phyloP scores from a whole-genome alignment of 1,284 basidiomycete genomes.

The Leccinum olivaceoglutinosum region DNA sequence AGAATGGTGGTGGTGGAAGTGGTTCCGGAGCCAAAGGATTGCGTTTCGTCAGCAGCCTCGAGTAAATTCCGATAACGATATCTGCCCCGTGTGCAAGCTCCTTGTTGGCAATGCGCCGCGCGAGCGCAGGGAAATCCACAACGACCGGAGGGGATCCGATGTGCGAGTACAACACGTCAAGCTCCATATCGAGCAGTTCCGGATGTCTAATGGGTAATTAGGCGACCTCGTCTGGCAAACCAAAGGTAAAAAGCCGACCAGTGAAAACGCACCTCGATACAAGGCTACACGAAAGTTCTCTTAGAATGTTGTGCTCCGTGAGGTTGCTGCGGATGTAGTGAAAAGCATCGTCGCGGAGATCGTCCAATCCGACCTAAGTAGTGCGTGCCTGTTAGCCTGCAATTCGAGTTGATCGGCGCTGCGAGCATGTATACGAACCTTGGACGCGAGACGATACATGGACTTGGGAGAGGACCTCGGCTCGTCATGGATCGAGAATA shows the following conservation, averaged over 20 bases:
- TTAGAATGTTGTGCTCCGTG: background rate
- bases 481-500: slow-evolving; percentile 24
- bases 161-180: background rate
- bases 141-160: background rate
- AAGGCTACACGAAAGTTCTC: background rate
- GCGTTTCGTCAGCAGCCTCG: background rate
- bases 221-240: background rate
- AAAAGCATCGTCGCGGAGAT: background rate
- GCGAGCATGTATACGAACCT: background rate
- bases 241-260: background rate
- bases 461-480: background rate
- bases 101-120: background rate
- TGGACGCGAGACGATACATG: background rate
- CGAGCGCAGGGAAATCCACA: background rate
- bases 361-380: background rate
- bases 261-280: background rate
- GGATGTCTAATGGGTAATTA: background rate
- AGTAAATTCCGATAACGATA: background rate
- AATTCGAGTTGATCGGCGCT: background rate
- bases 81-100: background rate
- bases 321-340: background rate
- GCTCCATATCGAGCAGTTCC: background rate
- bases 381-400: background rate
- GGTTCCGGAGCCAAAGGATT: too few species aligned
- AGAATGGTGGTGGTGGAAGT: too few species aligned